phyloP scores from a whole-genome alignment of 2,329 filamentous ascomycete species.

The Drechmeria coniospora region DNA sequence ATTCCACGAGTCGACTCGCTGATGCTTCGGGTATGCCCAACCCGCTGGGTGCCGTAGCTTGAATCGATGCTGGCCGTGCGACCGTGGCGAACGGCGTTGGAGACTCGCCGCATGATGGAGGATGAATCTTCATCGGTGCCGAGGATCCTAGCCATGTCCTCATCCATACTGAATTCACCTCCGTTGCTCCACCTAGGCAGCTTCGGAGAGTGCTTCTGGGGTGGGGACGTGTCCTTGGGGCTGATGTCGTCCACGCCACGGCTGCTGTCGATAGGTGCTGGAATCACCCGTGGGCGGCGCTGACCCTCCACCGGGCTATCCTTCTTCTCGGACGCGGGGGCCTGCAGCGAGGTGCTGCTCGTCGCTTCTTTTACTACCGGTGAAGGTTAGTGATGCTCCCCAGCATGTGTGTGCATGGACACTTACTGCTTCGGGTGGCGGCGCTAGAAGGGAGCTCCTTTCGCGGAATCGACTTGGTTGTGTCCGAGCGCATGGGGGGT shows the following conservation, averaged over 20 bases:
- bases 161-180: conserved; percentile 84
- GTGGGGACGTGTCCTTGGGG: conserved; percentile 23
- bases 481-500: conserved; percentile 22
- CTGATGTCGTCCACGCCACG: conserved; percentile 31
- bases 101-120: conserved; percentile 75
- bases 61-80: conserved; percentile 68
- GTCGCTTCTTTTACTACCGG: too few relatives aligned
- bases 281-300: conserved; percentile 41
- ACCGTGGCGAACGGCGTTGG: conserved; percentile 85
- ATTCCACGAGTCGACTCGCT: conserved; percentile 52
- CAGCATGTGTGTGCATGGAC: too few relatives aligned
- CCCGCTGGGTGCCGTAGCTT: conserved; percentile 23
- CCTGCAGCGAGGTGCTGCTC: conserved; percentile 7
- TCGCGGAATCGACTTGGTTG: conserved; percentile 37
- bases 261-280: conserved; percentile 25
- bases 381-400: too few relatives aligned
- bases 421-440: conserved; percentile 26
- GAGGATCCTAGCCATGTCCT: conserved; percentile 84
- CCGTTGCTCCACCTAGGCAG: conserved; percentile 62
- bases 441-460: conserved; percentile 43
- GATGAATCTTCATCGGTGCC: conserved; percentile 61
- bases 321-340: conserved; percentile 10
- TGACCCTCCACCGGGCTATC: conserved; percentile 30
- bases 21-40: conserved; percentile 43
- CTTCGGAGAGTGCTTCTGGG: conserved; percentile 44